A percentile compares a stretch with the other conserved stretches of the same genome.
Conservation (phyloP, 2,329 filamentous ascomycete species). For the Aspergillus hortae region DNA sequence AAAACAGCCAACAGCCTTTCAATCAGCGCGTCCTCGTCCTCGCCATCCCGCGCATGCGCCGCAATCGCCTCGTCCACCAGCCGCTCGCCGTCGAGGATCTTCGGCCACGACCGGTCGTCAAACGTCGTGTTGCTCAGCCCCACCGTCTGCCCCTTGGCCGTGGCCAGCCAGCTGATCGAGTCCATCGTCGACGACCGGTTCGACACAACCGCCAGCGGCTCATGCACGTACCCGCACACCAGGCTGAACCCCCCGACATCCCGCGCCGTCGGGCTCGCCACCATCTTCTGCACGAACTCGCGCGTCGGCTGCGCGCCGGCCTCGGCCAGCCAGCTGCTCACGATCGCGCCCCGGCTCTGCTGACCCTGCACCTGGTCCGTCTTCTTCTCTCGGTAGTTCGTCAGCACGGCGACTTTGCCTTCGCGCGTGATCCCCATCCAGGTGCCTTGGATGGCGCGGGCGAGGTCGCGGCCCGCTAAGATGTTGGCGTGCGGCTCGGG, state of each 20-base stretch:
- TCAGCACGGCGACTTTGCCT: slow-evolving; percentile 60
- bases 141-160: slow-evolving; percentile 49
- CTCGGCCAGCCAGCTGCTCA: slow-evolving; percentile 56
- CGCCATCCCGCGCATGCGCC: slow-evolving; percentile 39
- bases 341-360: slow-evolving; percentile 56
- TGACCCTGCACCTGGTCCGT: slow-evolving; percentile 45
- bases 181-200: slow-evolving; percentile 56
- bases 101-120: slow-evolving; percentile 59
- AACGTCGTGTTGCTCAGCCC: slow-evolving; percentile 61
- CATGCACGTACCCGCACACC: slow-evolving; percentile 54
- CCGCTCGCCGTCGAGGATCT: slow-evolving; percentile 57
- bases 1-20: slow-evolving; percentile 52
- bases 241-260: slow-evolving; percentile 63
- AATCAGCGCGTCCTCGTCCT: slow-evolving; percentile 50
- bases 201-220: slow-evolving; percentile 57
- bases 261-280: slow-evolving; percentile 52
- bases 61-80: slow-evolving; percentile 50
- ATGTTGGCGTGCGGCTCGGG: slow-evolving; percentile 52
- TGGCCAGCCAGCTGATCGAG: slow-evolving; percentile 51
- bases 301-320: slow-evolving; percentile 39
- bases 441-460: slow-evolving; percentile 57
- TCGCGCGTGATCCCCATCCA: slow-evolving; percentile 62
- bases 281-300: slow-evolving; percentile 52
- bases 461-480: slow-evolving; percentile 60
- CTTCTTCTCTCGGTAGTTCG: slow-evolving; percentile 59